Conservation (phyloP, 2,329 filamentous ascomycete species). For the Cordyceps javanica region DNA sequence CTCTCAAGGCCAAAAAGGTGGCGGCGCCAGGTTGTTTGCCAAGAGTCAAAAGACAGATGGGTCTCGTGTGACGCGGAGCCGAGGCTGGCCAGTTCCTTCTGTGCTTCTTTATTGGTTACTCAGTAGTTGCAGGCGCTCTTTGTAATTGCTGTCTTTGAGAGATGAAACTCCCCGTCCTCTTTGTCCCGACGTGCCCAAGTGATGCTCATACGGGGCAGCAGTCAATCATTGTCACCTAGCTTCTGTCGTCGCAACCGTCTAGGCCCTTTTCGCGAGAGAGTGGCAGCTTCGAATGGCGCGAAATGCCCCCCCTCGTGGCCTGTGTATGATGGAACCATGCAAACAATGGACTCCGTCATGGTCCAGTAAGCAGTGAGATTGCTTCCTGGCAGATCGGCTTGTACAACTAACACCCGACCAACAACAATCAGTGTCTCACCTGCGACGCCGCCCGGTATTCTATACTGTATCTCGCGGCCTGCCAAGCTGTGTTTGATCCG, state of each 20-base stretch:
- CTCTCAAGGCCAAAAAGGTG: not conserved
- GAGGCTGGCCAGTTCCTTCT: not conserved
- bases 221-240: not conserved
- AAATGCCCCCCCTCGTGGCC: too few species aligned
- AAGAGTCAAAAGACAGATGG: not conserved
- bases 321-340: too few species aligned
- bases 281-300: too few species aligned
- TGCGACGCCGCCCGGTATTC: too few species aligned
- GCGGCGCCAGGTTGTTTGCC: not conserved
- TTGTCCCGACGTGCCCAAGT: not conserved
- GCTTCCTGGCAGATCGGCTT: too few species aligned
- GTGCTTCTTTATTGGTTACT: not conserved
- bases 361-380: too few species aligned
- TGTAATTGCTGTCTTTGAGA: constrained; percentile 11
- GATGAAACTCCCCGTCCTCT: not conserved
- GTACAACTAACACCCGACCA: too few species aligned
- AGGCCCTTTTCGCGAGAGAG: too few species aligned
- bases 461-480: too few species aligned
- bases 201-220: not conserved
- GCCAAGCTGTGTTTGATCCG: too few species aligned
- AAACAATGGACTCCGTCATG: too few species aligned
- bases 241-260: not conserved
- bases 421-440: too few species aligned
- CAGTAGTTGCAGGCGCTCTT: not conserved
- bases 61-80: not conserved